Evolutionary conservation across 306 rosid species (phyloP), one percentile per base, ranked within the genome.

Genomic region (Trifolium fragiferum): DNA sequence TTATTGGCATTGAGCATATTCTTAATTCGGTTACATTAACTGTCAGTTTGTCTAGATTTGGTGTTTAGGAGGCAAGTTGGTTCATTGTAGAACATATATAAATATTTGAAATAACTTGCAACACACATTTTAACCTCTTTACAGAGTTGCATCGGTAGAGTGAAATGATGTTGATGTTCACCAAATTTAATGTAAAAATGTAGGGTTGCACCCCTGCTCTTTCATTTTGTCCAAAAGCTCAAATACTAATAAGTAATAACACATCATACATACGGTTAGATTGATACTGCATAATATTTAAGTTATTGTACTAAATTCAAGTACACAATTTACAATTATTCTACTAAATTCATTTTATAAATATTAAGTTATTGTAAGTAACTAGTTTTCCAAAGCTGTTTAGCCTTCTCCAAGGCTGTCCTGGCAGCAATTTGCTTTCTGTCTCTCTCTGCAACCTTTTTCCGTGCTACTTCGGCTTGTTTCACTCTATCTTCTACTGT

Each of bases 331-430:
- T 16, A 20, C 65, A 59, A 37, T 38, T 63, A 15, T 37, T 37
- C 69, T 18, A n/a, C n/a, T 19, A n/a, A n/a, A n/a, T n/a, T n/a
- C 51, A 27, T 76, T 11, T 12, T 11, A 73, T 44, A 15, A 16
- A 33, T n/a, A 32, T 13, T 14, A 2, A 77, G 62, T 60, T 23
- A 23, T 47, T n/a, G n/a, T n/a, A n/a, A n/a, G n/a, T n/a, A n/a
- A 55, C 18, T 33, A 78, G 2, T 75, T 75, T 30, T 27, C 77
- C 12, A 84, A 12, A 54, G 30, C 71, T 19, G 75, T 68, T 76
- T 84, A 2, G 73, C 82, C 14, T 47, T 80, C 27, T 69, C 59
- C 15, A 84, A 10, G 2, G 81, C 64, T 38, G 57, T 16, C 60
- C 13, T 51, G 7, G 76, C 82, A 32, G 78, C 78, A 70, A 57